Conservation (phyloP, 306 rosid species). For the Pyrus pyrifolia region DNA sequence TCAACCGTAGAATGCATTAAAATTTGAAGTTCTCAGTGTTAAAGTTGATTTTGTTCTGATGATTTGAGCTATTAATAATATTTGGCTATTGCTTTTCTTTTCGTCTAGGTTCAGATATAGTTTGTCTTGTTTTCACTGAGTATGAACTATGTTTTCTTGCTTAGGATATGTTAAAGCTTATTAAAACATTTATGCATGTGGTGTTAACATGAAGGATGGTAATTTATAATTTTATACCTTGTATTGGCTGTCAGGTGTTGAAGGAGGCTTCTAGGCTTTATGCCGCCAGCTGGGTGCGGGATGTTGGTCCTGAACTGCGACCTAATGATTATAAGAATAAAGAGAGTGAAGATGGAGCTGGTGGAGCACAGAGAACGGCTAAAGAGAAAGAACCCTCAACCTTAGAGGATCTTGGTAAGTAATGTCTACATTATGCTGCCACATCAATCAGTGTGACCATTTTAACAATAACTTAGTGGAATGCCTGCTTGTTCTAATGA, state of each 20-base stretch:
- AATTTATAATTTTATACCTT: neutral
- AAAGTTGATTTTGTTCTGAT: neutral
- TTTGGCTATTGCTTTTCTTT: neutral
- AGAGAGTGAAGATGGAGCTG: constrained; percentile 29
- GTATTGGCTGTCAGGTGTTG: constrained; percentile 43
- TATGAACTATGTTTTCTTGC: neutral
- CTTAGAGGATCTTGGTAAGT: constrained; percentile 81
- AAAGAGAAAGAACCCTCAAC: constrained; percentile 62
- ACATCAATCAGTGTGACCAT: neutral
- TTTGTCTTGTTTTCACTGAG: neutral
- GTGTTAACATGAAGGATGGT: neutral
- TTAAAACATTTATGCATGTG: too few relatives aligned
- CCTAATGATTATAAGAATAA: constrained; percentile 67
- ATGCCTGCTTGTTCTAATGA: neutral
- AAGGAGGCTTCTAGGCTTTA: constrained; percentile 80
- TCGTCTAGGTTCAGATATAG: neutral
- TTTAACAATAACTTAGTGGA: neutral
- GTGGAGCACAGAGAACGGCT: constrained; percentile 29
- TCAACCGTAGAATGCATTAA: neutral
- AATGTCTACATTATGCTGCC: neutral
- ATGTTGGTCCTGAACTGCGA: constrained; percentile 89
- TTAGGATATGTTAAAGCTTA: neutral
- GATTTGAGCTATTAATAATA: neutral
- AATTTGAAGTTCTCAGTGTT: neutral
- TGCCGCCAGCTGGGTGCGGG: constrained; percentile 86